These are phyloP conservation scores for Mortierella sp. DNA, from an alignment of 371 early-diverging fungal species.

Conservation along the genomic window DNA sequence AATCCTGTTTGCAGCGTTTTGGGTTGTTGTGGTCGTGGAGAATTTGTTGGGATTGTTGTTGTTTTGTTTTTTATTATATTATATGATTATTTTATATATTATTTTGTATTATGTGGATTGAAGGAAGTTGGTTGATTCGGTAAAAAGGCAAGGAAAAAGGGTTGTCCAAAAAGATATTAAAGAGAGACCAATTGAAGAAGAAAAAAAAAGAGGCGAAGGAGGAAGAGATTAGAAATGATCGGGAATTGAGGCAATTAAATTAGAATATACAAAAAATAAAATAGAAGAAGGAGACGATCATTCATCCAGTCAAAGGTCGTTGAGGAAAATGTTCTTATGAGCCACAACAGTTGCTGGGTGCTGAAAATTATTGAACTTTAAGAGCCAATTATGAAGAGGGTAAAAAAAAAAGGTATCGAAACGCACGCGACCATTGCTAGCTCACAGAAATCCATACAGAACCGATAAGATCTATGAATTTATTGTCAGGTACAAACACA, in stretches of 20 bases:
- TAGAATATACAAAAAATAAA: slow-evolving; percentile 7
- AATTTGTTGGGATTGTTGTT: slow-evolving; percentile 2
- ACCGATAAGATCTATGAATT: too few species aligned
- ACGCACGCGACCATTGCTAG: slow-evolving; percentile 11
- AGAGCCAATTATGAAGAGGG: too few species aligned
- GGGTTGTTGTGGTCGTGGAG: background rate
- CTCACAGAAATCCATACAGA: slow-evolving; percentile 2
- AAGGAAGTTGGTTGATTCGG: background rate
- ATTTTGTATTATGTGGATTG: too few species aligned
- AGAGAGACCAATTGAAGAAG: slow-evolving; percentile 16
- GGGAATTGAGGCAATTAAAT: too few species aligned
- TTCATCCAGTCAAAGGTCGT: slow-evolving; percentile 1
- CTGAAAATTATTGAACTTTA: too few species aligned
- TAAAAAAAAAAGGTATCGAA: background rate
- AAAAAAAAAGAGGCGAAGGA: background rate
- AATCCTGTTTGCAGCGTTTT: background rate
- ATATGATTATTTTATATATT: too few species aligned
- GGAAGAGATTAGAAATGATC: slow-evolving; percentile 7
- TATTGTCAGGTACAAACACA: too few species aligned
- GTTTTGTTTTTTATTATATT: background rate
- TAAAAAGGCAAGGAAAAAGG: background rate
- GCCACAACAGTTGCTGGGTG: background rate
- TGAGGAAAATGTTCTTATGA: background rate
- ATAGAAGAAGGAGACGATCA: slow-evolving; percentile 5
- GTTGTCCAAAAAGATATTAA: background rate